A percentile compares a stretch with the other conserved stretches of the same genome.
phyloP scores from a whole-genome alignment of 805 yeast genomes.

The Wickerhamiella spandovensis region DNA sequence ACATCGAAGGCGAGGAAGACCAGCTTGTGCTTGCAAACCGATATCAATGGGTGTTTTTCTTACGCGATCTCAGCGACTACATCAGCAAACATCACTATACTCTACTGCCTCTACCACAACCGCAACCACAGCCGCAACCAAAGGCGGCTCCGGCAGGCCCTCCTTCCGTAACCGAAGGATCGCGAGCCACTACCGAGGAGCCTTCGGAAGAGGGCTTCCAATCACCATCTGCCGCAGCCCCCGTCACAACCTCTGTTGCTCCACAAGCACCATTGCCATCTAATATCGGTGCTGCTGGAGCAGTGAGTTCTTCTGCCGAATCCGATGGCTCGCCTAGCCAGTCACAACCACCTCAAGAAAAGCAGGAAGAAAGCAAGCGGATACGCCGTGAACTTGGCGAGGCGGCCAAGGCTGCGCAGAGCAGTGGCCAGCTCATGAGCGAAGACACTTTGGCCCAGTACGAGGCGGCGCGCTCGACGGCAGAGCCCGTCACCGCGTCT shows the following conservation, averaged over 20 bases:
- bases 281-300: no score
- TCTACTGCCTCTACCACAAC: background rate
- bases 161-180: no score
- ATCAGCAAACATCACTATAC: conserved; percentile 40
- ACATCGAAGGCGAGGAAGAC: conserved; percentile 33
- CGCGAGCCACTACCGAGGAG: background rate
- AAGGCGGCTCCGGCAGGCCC: background rate
- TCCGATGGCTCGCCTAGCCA: background rate
- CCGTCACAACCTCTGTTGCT: no score
- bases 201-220: background rate
- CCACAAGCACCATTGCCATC: no score
- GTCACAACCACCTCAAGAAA: background rate
- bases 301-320: background rate
- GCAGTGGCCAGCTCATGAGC: conserved; percentile 3
- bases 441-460: conserved; percentile 18
- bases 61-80: conserved; percentile 67
- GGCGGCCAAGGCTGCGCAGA: conserved; percentile 7
- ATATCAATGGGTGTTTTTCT: conserved; percentile 77
- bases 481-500: conserved; percentile 16
- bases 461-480: conserved; percentile 18
- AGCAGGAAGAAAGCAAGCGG: background rate
- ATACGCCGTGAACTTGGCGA: conserved; percentile 8
- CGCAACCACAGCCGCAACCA: background rate
- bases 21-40: conserved; percentile 47
- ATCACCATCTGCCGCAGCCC: background rate